Percentiles rank a stretch among this genome's conserved stretches.
phyloP scores from a whole-genome alignment of 2,329 filamentous ascomycete species.

The Lachnellula hyalina region DNA sequence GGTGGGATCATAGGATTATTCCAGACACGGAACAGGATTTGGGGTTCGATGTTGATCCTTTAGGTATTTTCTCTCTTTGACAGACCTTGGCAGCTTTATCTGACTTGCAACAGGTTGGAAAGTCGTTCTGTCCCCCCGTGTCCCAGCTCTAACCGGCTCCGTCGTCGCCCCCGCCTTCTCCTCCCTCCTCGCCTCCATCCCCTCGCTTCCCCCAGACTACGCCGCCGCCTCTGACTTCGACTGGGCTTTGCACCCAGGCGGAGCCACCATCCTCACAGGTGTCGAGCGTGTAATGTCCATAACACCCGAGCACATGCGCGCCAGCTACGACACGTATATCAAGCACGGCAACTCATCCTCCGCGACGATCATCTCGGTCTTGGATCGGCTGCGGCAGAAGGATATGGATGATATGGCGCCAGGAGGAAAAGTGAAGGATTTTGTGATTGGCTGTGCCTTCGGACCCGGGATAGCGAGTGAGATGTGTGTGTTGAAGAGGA shows the following conservation, averaged over 20 bases:
- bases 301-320: constrained; percentile 58
- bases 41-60: constrained; percentile 59
- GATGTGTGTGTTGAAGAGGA: constrained; percentile 56
- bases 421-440: constrained; percentile 46
- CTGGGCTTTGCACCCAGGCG: constrained; percentile 70
- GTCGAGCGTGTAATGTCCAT: constrained; percentile 55
- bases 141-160: constrained; percentile 50
- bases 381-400: constrained; percentile 54
- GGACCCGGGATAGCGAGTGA: constrained; percentile 65
- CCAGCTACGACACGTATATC: constrained; percentile 65
- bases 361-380: constrained; percentile 63
- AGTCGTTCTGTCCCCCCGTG: constrained; percentile 56
- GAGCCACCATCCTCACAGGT: constrained; percentile 59
- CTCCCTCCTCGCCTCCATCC: constrained; percentile 46
- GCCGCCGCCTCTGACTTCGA: constrained; percentile 55
- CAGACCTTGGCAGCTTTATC: neutral
- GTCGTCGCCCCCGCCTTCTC: constrained; percentile 50
- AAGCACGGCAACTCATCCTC: constrained; percentile 65
- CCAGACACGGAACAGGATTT: constrained; percentile 58
- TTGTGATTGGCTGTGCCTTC: constrained; percentile 63
- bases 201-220: constrained; percentile 40
- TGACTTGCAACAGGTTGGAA: constrained; percentile 50
- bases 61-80: constrained; percentile 37
- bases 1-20: constrained; percentile 60
- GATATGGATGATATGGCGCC: constrained; percentile 55